Evolutionary conservation across 768 basidiomycete species (phyloP).

Genomic region (Macrolepiota dolichaula): DNA sequence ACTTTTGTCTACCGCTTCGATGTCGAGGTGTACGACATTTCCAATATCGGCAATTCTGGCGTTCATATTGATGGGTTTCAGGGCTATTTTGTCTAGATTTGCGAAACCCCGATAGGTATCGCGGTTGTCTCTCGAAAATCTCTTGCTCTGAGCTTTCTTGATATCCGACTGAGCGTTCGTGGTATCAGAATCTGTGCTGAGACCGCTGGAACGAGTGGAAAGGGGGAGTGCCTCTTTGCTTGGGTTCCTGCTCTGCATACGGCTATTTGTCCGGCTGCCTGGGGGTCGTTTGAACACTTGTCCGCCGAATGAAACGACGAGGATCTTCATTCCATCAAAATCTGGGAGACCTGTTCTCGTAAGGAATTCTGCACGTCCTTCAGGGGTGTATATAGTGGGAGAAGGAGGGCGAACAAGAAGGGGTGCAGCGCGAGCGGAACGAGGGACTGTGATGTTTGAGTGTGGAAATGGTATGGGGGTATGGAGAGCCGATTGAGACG

Average conservation of each 20-base stretch:
- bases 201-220: not conserved
- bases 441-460: constrained; percentile 17
- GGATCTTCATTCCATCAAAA: constrained; percentile 46
- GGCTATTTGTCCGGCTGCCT: constrained; percentile 33
- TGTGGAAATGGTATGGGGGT: constrained; percentile 39
- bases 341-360: constrained; percentile 61
- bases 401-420: constrained; percentile 66
- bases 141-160: not conserved
- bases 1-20: constrained; percentile 1
- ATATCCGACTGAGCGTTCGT: not conserved
- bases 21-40: not conserved
- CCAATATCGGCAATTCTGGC: not conserved
- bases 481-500: constrained; percentile 30
- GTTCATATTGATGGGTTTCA: not conserved
- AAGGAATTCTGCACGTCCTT: constrained; percentile 55
- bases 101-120: not conserved
- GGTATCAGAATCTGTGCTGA: not conserved
- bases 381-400: constrained; percentile 41
- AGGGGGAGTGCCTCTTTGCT: constrained; percentile 21
- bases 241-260: constrained; percentile 23
- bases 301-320: constrained; percentile 80
- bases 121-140: not conserved
- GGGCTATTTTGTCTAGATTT: not conserved
- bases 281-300: constrained; percentile 61
- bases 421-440: constrained; percentile 49